Evolutionary conservation across 1,284 basidiomycete species (phyloP).

Genomic region (Sporisorium graminicola): DNA sequence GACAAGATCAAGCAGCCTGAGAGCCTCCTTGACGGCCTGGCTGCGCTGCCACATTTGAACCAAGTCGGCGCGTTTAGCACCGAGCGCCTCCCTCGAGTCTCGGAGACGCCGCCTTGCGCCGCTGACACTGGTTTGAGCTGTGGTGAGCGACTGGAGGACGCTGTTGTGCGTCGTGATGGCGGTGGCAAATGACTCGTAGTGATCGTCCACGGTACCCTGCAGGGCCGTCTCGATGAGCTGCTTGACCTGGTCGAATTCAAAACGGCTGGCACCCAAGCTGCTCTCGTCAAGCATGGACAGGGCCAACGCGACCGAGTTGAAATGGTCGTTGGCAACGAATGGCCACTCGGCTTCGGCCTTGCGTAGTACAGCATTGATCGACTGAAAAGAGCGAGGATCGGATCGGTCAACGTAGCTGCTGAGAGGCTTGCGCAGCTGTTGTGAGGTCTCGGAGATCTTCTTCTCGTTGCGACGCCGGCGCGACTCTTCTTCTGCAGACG

Average conservation of each 20-base stretch:
- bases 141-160: conserved; percentile 55
- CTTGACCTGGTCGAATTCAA: conserved; percentile 62
- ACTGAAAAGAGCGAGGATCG: conserved; percentile 59
- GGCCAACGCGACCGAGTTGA: conserved; percentile 64
- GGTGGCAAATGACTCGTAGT: conserved; percentile 68
- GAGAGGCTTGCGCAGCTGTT: conserved; percentile 37
- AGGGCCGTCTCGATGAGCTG: conserved; percentile 59
- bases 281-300: conserved; percentile 65
- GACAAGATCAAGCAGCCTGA: conserved; percentile 60
- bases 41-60: conserved; percentile 69
- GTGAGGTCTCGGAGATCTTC: conserved; percentile 54
- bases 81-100: conserved; percentile 65
- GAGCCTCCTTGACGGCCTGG: conserved; percentile 65
- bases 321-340: conserved; percentile 64
- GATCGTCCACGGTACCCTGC: conserved; percentile 68
- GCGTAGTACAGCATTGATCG: conserved; percentile 66
- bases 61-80: conserved; percentile 64
- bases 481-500: conserved; percentile 61
- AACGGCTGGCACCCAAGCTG: conserved; percentile 55
- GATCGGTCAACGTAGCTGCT: conserved; percentile 48
- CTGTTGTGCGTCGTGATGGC: conserved; percentile 68
- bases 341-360: conserved; percentile 68
- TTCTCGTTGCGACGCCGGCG: conserved; percentile 51
- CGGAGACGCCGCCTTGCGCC: conserved; percentile 55
- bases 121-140: conserved; percentile 60